These are phyloP conservation scores for Circinella minor DNA, from an alignment of 371 early-diverging fungal species.

Conservation along the genomic window DNA sequence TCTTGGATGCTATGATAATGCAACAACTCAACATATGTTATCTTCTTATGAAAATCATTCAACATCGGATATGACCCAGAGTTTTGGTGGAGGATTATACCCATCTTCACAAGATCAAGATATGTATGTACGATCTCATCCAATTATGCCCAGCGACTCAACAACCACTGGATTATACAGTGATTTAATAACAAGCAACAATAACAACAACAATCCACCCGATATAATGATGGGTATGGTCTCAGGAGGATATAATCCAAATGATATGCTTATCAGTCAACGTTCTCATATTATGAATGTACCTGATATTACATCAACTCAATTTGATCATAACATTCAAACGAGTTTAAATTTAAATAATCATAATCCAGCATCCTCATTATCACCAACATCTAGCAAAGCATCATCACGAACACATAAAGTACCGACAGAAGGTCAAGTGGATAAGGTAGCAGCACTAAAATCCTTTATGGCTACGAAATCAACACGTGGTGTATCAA, in stretches of 20 bases:
- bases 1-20: conserved; percentile 4
- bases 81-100: conserved; percentile 4
- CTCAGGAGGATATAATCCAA: not conserved
- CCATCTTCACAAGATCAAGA: conserved; percentile 15
- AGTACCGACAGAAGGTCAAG: conserved; percentile 17
- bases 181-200: not conserved
- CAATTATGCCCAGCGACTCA: conserved; percentile 3
- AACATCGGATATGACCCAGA: conserved; percentile 1
- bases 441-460: conserved; percentile 17
- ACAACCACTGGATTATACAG: not conserved
- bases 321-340: conserved; percentile 30
- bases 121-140: conserved; percentile 20
- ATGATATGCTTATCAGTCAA: conserved; percentile 25
- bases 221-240: conserved; percentile 6
- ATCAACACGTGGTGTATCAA: not conserved
- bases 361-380: not conserved
- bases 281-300: conserved; percentile 34
- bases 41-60: not conserved
- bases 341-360: conserved; percentile 33
- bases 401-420: conserved; percentile 7
- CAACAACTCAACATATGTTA: not conserved
- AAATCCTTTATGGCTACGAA: conserved; percentile 28
- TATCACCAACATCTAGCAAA: not conserved
- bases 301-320: conserved; percentile 25
- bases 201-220: not conserved